Evolutionary conservation across 805 yeast species (phyloP).

Genomic region (Saccharomyces jurei): DNA sequence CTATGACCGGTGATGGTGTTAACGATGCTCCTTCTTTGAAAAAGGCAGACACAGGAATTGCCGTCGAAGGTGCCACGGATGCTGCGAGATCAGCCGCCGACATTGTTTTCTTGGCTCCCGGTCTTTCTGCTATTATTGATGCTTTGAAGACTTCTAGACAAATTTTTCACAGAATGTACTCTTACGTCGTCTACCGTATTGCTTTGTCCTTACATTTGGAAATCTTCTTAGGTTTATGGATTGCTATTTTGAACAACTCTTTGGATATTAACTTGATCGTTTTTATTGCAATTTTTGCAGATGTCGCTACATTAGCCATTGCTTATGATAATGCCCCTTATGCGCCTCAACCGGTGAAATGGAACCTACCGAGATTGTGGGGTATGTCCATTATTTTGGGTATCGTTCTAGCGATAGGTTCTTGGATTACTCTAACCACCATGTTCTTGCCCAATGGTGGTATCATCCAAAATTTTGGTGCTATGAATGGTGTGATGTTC

Average conservation of each 20-base stretch:
- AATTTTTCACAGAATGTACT: slow-evolving; percentile 98
- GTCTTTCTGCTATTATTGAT: slow-evolving; percentile 90
- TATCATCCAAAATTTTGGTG: slow-evolving; percentile 93
- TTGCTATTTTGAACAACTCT: slow-evolving; percentile 82
- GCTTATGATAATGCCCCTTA: slow-evolving; percentile 97
- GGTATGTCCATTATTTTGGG: slow-evolving; percentile 91
- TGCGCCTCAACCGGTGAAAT: slow-evolving; percentile 87
- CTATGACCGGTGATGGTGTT: slow-evolving; percentile 99
- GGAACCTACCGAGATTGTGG: slow-evolving; percentile 97
- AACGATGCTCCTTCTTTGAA: slow-evolving; percentile 96
- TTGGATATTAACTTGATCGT: slow-evolving; percentile 86
- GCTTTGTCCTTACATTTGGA: slow-evolving; percentile 93
- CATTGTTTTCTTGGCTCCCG: slow-evolving; percentile 91
- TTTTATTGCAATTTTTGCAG: slow-evolving; percentile 95
- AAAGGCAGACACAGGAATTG: slow-evolving; percentile 95
- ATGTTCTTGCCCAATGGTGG: slow-evolving; percentile 88
- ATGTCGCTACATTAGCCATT: slow-evolving; percentile 93
- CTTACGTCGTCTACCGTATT: slow-evolving; percentile 96
- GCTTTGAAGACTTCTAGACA: slow-evolving; percentile 92
- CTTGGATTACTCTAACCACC: slow-evolving; percentile 92
- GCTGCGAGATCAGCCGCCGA: slow-evolving; percentile 97
- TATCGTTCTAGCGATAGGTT: slow-evolving; percentile 75
- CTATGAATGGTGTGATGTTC: slow-evolving; percentile 87
- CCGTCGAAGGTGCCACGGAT: slow-evolving; percentile 97
- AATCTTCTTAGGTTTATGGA: slow-evolving; percentile 92